Base-by-base conservation (phyloP, 176 grass and related monocot species). In the Avena insularis region DNA sequence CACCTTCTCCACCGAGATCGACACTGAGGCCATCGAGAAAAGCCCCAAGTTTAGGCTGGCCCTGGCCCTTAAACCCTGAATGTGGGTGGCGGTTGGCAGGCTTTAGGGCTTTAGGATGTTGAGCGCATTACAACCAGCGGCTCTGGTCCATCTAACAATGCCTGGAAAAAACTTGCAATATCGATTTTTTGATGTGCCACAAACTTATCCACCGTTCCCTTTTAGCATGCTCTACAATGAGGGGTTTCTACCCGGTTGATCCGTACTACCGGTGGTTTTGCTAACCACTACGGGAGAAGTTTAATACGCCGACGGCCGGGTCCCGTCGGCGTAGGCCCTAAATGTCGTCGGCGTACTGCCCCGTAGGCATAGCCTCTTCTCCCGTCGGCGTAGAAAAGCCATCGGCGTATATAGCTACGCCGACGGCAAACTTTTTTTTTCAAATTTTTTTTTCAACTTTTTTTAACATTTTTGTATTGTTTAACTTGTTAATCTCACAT, bases 1-100 rank as follows among this genome's bases (percentile, higher is more conserved):
- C 82, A 92, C 94, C 40, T 8, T 97, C 49, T 92, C 94, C 55
- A 83, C 92, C 0, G 94, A 97, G 88, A 77, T 88, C 2, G 92
- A 97, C 79, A 90, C 88, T 47, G 90, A 85, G 80, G 88, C 92
- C 61, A 81, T 90, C 1, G 94, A 92, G 56, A 82, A 88, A 80
- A 92, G 77, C 76, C 84, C 89, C 76, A 94, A 88, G 86, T 84
- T 97, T 0, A 92, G 94, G 23, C 38, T 97, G 17, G 80, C 92
- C 70, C 33, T 97, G 64, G 71, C 88, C 49, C 92, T 97, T 67
- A 89, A 90, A 75, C 90, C 90, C 35, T 97, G 86, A 48, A 97
- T 54, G 7, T 76, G 48, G 23, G 73, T 19, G 3, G 43, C 1
- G 20, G 63, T 25, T 40, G 6, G n/a, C 17, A 33, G 4, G 82